phyloP scores from a whole-genome alignment of 345 rosid species.

The Pelargonium nanum region DNA sequence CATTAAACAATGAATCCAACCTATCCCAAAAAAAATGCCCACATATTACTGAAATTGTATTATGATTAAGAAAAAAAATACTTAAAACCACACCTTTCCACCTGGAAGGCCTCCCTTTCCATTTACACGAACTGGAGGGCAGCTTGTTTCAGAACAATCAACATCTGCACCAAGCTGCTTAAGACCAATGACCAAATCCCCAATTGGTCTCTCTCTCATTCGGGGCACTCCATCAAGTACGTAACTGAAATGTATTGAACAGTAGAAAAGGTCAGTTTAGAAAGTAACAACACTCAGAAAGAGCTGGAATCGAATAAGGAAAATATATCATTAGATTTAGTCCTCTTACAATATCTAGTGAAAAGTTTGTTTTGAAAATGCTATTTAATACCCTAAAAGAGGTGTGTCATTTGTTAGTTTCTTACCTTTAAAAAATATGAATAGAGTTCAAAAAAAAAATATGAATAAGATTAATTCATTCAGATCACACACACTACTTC shows the following conservation, averaged over 20 bases:
- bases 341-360: background rate
- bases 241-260: slow-evolving; percentile 37
- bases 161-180: slow-evolving; percentile 91
- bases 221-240: slow-evolving; percentile 89
- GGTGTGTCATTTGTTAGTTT: background rate
- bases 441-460: no score
- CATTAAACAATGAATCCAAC: no score
- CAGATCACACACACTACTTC: no score
- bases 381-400: background rate
- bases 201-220: slow-evolving; percentile 97
- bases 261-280: background rate
- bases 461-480: no score
- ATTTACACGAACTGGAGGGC: slow-evolving; percentile 79
- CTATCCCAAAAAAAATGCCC: no score
- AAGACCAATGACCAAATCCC: slow-evolving; percentile 77
- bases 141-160: slow-evolving; percentile 66
- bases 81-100: slow-evolving; percentile 55
- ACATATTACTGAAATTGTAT: background rate
- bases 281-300: background rate
- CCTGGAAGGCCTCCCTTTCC: slow-evolving; percentile 92
- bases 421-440: background rate
- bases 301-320: background rate
- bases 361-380: background rate
- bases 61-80: background rate
- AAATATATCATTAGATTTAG: background rate